phyloP scores from a whole-genome alignment of 2,329 filamentous ascomycete genomes.

The Penicillium sp. region DNA sequence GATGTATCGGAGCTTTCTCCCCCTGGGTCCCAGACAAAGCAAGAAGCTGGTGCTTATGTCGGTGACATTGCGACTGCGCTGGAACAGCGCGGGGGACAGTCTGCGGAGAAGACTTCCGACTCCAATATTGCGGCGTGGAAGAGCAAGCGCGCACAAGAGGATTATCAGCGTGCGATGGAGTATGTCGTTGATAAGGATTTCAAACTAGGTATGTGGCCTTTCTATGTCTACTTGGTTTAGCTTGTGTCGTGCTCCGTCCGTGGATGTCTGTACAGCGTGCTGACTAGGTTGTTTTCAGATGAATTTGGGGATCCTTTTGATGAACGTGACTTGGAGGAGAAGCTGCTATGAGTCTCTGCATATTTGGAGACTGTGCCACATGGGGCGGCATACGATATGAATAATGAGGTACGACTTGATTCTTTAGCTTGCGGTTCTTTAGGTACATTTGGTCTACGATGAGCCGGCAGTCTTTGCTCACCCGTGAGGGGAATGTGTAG shows the following conservation, averaged over 20 bases:
- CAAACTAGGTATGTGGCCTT: slow-evolving; percentile 40
- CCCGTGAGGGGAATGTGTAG: background rate
- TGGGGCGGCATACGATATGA: slow-evolving; percentile 14
- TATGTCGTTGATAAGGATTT: slow-evolving; percentile 53
- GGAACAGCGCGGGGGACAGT: slow-evolving; percentile 7
- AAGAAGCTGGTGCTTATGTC: slow-evolving; percentile 7
- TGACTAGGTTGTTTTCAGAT: slow-evolving; percentile 26
- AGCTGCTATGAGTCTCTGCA: slow-evolving; percentile 12
- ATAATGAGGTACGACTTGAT: slow-evolving; percentile 26
- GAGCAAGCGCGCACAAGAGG: slow-evolving; percentile 57
- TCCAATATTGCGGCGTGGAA: slow-evolving; percentile 53
- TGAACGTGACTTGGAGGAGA: slow-evolving; percentile 37
- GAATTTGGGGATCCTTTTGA: slow-evolving; percentile 48
- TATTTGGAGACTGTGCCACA: background rate
- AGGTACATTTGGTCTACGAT: too few relatives aligned
- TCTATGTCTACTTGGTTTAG: background rate
- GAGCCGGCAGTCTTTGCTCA: background rate
- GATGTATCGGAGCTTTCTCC: slow-evolving; percentile 51
- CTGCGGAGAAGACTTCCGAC: slow-evolving; percentile 29
- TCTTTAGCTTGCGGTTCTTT: background rate
- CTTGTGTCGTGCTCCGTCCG: background rate
- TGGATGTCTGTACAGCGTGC: background rate
- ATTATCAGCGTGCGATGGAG: slow-evolving; percentile 51
- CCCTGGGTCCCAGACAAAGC: slow-evolving; percentile 49
- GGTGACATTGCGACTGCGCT: background rate